Evolutionary conservation across 805 yeast species (phyloP).

Genomic region (Torulaspora maleeae): DNA sequence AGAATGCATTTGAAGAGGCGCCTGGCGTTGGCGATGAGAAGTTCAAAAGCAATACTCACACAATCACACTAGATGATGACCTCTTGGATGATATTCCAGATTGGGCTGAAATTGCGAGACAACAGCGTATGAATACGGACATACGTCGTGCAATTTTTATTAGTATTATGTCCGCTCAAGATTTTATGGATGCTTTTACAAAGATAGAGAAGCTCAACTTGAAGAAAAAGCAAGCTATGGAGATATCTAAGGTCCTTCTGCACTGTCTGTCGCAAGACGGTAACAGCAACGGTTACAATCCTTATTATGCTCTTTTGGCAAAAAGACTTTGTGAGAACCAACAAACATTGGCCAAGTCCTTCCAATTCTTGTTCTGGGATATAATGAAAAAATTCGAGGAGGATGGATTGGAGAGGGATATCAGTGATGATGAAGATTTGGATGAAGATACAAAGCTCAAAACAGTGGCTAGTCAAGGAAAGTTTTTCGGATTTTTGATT

Average conservation of each 20-base stretch:
- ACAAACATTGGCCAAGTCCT: conserved; percentile 71
- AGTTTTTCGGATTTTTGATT: conserved; percentile 72
- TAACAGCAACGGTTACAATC: conserved; percentile 60
- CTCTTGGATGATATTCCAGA: conserved; percentile 69
- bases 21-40: conserved; percentile 18
- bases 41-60: conserved; percentile 25
- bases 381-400: conserved; percentile 65
- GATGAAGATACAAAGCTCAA: conserved; percentile 55
- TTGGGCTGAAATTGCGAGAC: conserved; percentile 80
- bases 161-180: conserved; percentile 92
- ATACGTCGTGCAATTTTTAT: conserved; percentile 90
- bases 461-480: conserved; percentile 66
- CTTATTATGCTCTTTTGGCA: conserved; percentile 81
- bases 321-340: conserved; percentile 62
- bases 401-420: conserved; percentile 38
- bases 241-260: conserved; percentile 76
- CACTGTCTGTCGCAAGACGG: conserved; percentile 82
- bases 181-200: conserved; percentile 79
- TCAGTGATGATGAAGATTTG: conserved; percentile 32
- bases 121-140: conserved; percentile 93
- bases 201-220: conserved; percentile 75
- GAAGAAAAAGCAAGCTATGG: conserved; percentile 76
- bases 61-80: conserved; percentile 48
- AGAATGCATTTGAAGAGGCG: conserved; percentile 27
- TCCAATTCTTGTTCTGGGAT: conserved; percentile 91